Base-by-base conservation (phyloP, 148 eudicot genomes). In the Silene conica region DNA sequence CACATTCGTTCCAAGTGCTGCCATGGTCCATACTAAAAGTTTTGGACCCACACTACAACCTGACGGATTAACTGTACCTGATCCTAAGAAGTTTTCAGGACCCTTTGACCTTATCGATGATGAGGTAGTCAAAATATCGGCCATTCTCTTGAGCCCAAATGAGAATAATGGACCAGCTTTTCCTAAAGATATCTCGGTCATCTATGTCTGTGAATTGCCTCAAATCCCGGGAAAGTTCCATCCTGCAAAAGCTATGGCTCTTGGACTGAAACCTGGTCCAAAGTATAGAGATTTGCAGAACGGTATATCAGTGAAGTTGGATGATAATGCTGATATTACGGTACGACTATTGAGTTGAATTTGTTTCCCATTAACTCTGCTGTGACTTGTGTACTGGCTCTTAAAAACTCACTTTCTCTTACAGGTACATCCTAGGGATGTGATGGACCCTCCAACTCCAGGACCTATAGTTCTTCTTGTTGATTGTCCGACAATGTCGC, bases 101-200 rank as follows among this genome's bases (percentile, higher is more conserved):
- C 87, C 86, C 58, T 76, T 88, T 80, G 81, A 73, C 63, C 97
- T 91, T 70, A 75, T 91, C 28, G 76, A 86, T 43, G 92, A 93
- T 21, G 97, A 91, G 82, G 89, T 93, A 62, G 93, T 93, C 23
- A 93, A 88, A 83, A 74, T 93, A 82, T 93, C 98, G 25, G 98
- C 97, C 71, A 74, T 91, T 80, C 85, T 91, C 41, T 76, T 93
- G 74, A 81, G 70, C 68, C 97, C 97, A 76, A 75, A 67, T 71
- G 34, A 48, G 25, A 55, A 57, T 63, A 56, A 26, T 23, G 74
- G 46, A 63, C 57, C 74, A 71, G 13, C 64, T 19, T 48, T 41
- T 19, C 20, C 65, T 23, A 89, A 90, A 68, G 92, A 93, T 80
- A 76, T 91, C 65, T 86, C 97, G 3, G 97, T 89, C 41, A 68